Evolutionary conservation across 2,329 filamentous ascomycete species (phyloP).

Genomic region (Hymenoscyphus scutula): DNA sequence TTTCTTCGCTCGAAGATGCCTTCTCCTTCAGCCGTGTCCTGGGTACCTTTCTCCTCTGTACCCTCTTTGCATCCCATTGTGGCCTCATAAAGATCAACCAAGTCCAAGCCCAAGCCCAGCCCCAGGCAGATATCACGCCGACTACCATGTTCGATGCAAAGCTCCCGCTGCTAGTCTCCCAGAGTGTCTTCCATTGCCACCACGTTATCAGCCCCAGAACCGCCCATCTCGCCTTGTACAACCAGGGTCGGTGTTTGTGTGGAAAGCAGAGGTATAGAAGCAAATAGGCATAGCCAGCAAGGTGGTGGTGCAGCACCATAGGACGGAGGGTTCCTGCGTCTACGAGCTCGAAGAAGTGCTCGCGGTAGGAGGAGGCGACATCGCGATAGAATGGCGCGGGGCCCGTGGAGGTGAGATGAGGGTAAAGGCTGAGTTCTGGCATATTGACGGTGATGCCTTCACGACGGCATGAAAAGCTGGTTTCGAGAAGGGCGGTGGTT

Average conservation of each 20-base stretch:
- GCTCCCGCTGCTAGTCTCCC: slow-evolving; percentile 48
- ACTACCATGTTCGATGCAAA: slow-evolving; percentile 49
- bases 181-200: slow-evolving; percentile 46
- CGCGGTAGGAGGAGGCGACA: slow-evolving; percentile 37
- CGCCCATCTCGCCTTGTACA: slow-evolving; percentile 50
- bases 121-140: slow-evolving; percentile 52
- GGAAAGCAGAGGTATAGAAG: slow-evolving; percentile 55
- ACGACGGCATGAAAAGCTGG: not conserved
- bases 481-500: not conserved
- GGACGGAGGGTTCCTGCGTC: slow-evolving; percentile 44
- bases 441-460: slow-evolving; percentile 12
- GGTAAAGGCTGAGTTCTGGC: slow-evolving; percentile 21
- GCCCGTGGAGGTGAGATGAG: slow-evolving; percentile 25
- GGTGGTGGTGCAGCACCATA: slow-evolving; percentile 51
- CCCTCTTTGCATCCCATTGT: slow-evolving; percentile 55
- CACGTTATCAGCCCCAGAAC: slow-evolving; percentile 45
- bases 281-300: slow-evolving; percentile 48
- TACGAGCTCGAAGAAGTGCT: slow-evolving; percentile 39
- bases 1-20: not conserved
- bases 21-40: not conserved
- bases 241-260: slow-evolving; percentile 49
- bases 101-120: slow-evolving; percentile 48
- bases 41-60: slow-evolving; percentile 31
- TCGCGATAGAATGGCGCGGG: slow-evolving; percentile 23
- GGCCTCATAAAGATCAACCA: slow-evolving; percentile 54